Percentiles rank a stretch among this genome's conserved stretches.
Evolutionary conservation across 2,329 filamentous ascomycete species (phyloP).

Genomic region (Arachnopeziza araneosa): DNA sequence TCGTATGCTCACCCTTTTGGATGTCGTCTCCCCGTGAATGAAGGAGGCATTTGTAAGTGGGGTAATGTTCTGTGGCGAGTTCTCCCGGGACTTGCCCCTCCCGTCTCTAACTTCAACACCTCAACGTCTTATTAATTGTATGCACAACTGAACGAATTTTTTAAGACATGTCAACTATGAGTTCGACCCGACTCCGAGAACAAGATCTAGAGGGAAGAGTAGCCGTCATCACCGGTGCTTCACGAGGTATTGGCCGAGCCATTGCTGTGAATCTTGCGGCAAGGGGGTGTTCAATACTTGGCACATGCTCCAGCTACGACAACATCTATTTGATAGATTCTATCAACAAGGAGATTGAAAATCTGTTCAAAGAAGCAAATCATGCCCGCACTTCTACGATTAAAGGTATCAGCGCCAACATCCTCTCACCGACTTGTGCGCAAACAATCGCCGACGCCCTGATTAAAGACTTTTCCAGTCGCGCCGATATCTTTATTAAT

Average conservation of each 20-base stretch:
- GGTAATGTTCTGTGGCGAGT: background rate
- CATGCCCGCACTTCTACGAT: conserved; percentile 16
- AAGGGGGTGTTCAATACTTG: conserved; percentile 52
- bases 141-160: no score
- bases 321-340: conserved; percentile 21
- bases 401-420: conserved; percentile 28
- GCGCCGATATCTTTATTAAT: conserved; percentile 33
- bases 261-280: conserved; percentile 62
- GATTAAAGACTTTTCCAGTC: conserved; percentile 17
- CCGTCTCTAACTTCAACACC: background rate
- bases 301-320: conserved; percentile 1
- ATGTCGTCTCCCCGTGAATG: no score
- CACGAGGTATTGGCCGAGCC: conserved; percentile 61
- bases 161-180: conserved; percentile 6
- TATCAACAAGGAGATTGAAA: conserved; percentile 21
- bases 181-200: conserved; percentile 9
- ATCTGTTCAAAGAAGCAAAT: conserved; percentile 14
- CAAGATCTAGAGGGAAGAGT: conserved; percentile 54
- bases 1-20: no score
- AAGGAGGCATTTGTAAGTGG: no score
- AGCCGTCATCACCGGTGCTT: conserved; percentile 60
- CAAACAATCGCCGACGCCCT: conserved; percentile 27
- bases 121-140: background rate
- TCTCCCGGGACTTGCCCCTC: background rate
- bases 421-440: conserved; percentile 28